These are phyloP conservation scores for Umbelopsis sp. DNA, from an alignment of 192 early-diverging fungal genomes.

Conservation along the genomic window DNA sequence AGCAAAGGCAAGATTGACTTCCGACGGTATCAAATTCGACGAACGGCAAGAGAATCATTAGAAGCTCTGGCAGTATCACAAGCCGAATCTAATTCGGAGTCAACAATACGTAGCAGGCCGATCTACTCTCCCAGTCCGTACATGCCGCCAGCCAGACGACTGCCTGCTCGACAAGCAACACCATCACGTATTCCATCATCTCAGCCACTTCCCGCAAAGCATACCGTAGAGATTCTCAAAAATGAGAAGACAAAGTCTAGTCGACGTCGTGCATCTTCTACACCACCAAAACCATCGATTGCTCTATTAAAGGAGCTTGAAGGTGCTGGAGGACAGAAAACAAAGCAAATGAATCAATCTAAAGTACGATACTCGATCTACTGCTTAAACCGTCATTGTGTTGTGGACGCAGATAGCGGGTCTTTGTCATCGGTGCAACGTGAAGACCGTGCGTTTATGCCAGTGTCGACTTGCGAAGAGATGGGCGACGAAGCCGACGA, in stretches of 20 bases:
- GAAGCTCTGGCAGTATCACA: constrained; percentile 10
- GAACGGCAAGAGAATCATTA: constrained; percentile 13
- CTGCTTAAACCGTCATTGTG: constrained; percentile 31
- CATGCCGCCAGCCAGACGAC: background rate
- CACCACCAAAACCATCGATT: constrained; percentile 2
- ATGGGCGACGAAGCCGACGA: background rate
- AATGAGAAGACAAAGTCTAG: constrained; percentile 4
- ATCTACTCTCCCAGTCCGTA: background rate
- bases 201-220: background rate
- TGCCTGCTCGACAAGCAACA: background rate
- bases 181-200: background rate
- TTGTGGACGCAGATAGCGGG: background rate
- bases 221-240: background rate
- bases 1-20: constrained; percentile 6
- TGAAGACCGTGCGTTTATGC: constrained; percentile 37
- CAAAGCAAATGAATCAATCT: background rate
- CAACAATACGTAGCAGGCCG: background rate
- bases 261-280: constrained; percentile 1
- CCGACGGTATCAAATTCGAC: background rate
- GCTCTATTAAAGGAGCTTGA: constrained; percentile 10
- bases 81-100: background rate
- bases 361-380: constrained; percentile 36
- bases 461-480: constrained; percentile 28
- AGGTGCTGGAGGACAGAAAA: background rate
- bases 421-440: constrained; percentile 20